A percentile compares a stretch with the other conserved stretches of the same genome.
phyloP scores from a whole-genome alignment of 2,329 filamentous ascomycete species.

The Claviceps pusilla region DNA sequence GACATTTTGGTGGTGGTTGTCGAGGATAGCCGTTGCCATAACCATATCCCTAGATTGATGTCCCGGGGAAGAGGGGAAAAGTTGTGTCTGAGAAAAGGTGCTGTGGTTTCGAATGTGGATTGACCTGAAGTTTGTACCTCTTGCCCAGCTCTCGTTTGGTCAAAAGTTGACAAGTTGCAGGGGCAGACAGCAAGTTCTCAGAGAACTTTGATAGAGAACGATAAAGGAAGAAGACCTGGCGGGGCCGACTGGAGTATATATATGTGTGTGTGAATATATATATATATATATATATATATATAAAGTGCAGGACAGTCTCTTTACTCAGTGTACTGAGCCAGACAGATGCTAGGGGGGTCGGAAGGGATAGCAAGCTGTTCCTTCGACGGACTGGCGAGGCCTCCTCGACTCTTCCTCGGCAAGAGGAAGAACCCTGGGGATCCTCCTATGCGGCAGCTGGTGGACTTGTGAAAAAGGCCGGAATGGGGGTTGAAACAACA shows the following conservation, averaged over 20 bases:
- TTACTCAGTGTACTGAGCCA: slow-evolving; percentile 9
- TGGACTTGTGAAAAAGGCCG: slow-evolving; percentile 44
- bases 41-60: slow-evolving; percentile 38
- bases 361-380: slow-evolving; percentile 85
- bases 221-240: background rate
- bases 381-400: slow-evolving; percentile 83
- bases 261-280: background rate
- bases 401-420: slow-evolving; percentile 98
- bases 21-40: slow-evolving; percentile 47
- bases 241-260: slow-evolving; percentile 1
- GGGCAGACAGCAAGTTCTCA: slow-evolving; percentile 2
- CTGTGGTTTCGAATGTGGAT: background rate
- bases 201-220: background rate
- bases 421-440: slow-evolving; percentile 97
- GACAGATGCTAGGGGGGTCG: slow-evolving; percentile 75
- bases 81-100: background rate
- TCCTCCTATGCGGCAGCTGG: slow-evolving; percentile 99
- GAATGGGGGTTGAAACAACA: slow-evolving; percentile 30
- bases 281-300: background rate
- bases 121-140: background rate
- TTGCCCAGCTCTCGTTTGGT: background rate
- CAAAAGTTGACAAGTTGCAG: slow-evolving; percentile 2
- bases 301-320: background rate
- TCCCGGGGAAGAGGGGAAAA: slow-evolving; percentile 2
- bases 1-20: slow-evolving; percentile 34